These are phyloP conservation scores for Fraxinus americana DNA, from an alignment of 257 asterid species.

Conservation along the genomic window DNA sequence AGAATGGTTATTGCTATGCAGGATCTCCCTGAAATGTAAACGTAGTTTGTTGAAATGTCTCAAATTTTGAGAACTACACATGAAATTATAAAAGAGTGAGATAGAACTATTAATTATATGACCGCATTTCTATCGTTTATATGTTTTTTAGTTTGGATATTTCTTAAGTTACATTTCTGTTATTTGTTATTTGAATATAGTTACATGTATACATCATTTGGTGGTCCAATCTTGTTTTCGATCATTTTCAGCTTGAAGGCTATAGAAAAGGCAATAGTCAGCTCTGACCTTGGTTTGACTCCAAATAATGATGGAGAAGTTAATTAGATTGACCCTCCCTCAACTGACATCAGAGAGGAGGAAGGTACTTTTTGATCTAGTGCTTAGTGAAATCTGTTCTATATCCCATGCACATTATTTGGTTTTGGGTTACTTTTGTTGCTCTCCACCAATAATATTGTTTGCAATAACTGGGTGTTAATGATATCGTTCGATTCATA, in stretches of 20 bases:
- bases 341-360: constrained; percentile 91
- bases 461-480: neutral
- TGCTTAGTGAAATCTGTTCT: constrained; percentile 7
- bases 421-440: constrained; percentile 6
- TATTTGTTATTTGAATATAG: constrained; percentile 15
- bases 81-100: neutral
- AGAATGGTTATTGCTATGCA: neutral
- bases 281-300: constrained; percentile 79
- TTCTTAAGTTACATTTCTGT: neutral
- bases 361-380: constrained; percentile 55
- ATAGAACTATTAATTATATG: neutral
- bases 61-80: neutral
- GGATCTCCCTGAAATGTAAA: neutral
- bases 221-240: constrained; percentile 16
- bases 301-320: constrained; percentile 99
- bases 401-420: neutral
- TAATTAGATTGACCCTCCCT: constrained; percentile 80
- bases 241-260: constrained; percentile 64
- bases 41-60: constrained; percentile 4
- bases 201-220: constrained; percentile 10
- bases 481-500: neutral
- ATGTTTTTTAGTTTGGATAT: constrained; percentile 14
- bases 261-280: constrained; percentile 91
- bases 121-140: constrained; percentile 2
- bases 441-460: neutral